Evolutionary conservation across 805 yeast species (phyloP).

Genomic region (Ogataea zsoltii): DNA sequence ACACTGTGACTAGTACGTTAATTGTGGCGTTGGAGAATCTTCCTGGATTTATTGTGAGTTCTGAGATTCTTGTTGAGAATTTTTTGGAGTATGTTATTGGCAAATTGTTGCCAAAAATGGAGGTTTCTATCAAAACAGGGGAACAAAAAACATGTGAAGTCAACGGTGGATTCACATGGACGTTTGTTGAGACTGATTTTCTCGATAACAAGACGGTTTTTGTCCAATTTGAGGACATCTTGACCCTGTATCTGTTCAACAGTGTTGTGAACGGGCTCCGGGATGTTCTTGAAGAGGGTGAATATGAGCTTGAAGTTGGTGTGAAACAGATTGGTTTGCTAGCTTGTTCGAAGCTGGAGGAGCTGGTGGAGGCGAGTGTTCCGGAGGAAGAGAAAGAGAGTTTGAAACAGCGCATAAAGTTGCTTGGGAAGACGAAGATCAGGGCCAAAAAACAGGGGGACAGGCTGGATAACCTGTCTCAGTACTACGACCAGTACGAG

Average conservation of each 20-base stretch:
- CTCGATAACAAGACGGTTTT: conserved; percentile 24
- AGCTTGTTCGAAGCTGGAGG: conserved; percentile 15
- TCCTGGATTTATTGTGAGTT: conserved; percentile 18
- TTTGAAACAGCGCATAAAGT: conserved; percentile 1
- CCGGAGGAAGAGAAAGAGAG: neutral
- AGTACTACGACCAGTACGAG: conserved; percentile 37
- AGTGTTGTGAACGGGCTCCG: conserved; percentile 11
- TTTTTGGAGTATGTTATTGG: conserved; percentile 18
- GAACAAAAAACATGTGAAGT: neutral
- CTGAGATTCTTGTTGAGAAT: conserved; percentile 22
- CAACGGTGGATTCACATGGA: conserved; percentile 26
- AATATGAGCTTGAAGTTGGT: conserved; percentile 3
- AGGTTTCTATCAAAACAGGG: neutral
- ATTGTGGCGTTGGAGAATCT: conserved; percentile 21
- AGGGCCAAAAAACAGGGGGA: neutral
- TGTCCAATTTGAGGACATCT: conserved; percentile 30
- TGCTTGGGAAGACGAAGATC: conserved; percentile 2
- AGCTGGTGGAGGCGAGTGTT: conserved; percentile 7
- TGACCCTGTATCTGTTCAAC: conserved; percentile 27
- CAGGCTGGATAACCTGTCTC: conserved; percentile 15
- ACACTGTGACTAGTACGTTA: conserved; percentile 7
- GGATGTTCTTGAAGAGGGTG: neutral
- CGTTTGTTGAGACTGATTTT: conserved; percentile 19
- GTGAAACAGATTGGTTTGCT: conserved; percentile 6
- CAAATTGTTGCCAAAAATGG: conserved; percentile 6